These are phyloP conservation scores for Ascoidea asiatica DNA, from an alignment of 805 yeast species.

Conservation along the genomic window DNA sequence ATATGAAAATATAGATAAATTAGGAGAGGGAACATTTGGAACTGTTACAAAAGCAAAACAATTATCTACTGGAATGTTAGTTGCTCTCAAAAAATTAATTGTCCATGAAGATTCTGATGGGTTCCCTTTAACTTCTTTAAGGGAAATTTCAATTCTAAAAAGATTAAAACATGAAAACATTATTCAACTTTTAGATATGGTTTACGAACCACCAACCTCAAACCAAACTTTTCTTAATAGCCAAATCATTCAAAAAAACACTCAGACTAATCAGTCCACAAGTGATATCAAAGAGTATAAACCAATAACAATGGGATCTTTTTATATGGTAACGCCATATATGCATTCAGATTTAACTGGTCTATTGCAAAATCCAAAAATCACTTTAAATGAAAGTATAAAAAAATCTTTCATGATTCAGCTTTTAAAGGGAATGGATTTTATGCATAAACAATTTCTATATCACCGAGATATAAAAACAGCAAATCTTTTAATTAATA, in stretches of 20 bases:
- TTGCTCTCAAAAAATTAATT: conserved; percentile 79
- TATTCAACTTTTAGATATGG: conserved; percentile 68
- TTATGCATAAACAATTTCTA: conserved; percentile 44
- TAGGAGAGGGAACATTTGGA: conserved; percentile 80
- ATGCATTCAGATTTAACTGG: conserved; percentile 94
- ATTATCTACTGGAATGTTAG: conserved; percentile 26
- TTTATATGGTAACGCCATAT: conserved; percentile 85
- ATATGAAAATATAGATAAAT: conserved; percentile 24
- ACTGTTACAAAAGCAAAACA: conserved; percentile 60
- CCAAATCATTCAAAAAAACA: no score
- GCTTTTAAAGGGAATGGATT: conserved; percentile 67
- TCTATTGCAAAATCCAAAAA: conserved; percentile 65
- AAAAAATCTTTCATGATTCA: conserved; percentile 78
- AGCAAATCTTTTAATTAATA: conserved; percentile 77
- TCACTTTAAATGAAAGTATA: conserved; percentile 45
- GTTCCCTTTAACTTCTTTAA: conserved; percentile 88
- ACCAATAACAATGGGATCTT: conserved; percentile 18
- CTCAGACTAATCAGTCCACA: neutral
- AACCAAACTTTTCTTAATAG: neutral
- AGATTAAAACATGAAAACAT: conserved; percentile 57
- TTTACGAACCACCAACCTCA: conserved; percentile 15
- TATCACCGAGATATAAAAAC: conserved; percentile 91
- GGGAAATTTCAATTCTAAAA: conserved; percentile 81
- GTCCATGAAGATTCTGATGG: conserved; percentile 34
- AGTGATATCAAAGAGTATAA: neutral